These are phyloP conservation scores for Botrytis aclada DNA, from an alignment of 2,329 filamentous ascomycete species.

Conservation along the genomic window DNA sequence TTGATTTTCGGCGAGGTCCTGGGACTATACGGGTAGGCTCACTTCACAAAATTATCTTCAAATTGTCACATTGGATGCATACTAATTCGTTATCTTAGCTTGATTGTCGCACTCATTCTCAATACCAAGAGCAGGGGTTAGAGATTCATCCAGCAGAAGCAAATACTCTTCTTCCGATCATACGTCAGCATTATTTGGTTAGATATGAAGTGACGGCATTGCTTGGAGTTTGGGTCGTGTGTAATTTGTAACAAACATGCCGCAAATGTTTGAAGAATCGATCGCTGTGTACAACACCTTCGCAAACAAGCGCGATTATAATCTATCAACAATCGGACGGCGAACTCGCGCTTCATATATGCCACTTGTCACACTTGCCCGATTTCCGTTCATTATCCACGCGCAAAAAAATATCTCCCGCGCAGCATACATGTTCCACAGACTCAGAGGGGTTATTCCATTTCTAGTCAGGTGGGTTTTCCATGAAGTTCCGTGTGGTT, in stretches of 20 bases:
- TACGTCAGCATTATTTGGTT: conserved; percentile 30
- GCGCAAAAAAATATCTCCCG: not conserved
- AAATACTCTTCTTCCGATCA: not conserved
- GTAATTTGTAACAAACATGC: conserved; percentile 24
- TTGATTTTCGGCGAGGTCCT: conserved; percentile 98
- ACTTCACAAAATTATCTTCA: not conserved
- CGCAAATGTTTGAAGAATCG: conserved; percentile 25
- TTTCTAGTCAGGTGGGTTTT: not conserved
- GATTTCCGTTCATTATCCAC: not conserved
- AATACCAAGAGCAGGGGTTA: conserved; percentile 65
- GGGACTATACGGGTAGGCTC: conserved; percentile 88
- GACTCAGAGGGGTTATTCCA: not conserved
- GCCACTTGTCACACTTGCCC: not conserved
- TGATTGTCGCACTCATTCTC: conserved; percentile 90
- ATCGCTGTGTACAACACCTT: conserved; percentile 28
- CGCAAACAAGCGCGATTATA: conserved; percentile 8
- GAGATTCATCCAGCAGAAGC: conserved; percentile 1
- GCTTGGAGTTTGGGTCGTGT: conserved; percentile 35
- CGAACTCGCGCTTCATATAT: not conserved
- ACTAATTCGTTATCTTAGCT: conserved; percentile 46
- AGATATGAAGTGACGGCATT: conserved; percentile 33
- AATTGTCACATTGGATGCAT: not conserved
- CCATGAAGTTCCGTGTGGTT: not conserved
- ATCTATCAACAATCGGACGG: not conserved
- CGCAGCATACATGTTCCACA: not conserved